A percentile compares a stretch with the other conserved stretches of the same genome.
Conservation (phyloP, 2,329 filamentous ascomycete genomes). For the Chaetomium sp. region DNA sequence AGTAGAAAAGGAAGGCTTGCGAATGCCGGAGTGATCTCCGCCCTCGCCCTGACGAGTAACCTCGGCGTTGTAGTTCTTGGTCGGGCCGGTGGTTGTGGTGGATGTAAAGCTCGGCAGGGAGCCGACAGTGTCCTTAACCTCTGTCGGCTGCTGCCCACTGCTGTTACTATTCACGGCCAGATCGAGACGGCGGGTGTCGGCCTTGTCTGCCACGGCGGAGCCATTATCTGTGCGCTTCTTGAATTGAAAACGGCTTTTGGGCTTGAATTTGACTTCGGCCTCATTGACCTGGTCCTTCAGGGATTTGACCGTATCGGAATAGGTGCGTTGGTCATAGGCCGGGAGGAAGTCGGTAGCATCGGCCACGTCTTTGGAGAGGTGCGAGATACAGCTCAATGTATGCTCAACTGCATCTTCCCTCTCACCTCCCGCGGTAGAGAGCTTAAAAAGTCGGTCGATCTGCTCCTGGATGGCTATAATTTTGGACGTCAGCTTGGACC, state of each 20-base stretch:
- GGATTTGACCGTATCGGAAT: constrained; percentile 72
- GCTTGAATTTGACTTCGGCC: constrained; percentile 59
- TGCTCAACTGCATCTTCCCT: constrained; percentile 75
- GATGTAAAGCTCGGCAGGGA: constrained; percentile 30
- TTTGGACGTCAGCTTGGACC: constrained; percentile 1
- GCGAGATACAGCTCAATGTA: constrained; percentile 71
- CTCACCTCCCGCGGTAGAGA: constrained; percentile 61
- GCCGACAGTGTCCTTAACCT: constrained; percentile 32
- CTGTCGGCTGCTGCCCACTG: not conserved
- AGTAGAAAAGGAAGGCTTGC: constrained; percentile 58
- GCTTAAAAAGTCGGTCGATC: constrained; percentile 60
- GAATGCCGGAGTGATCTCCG: constrained; percentile 33
- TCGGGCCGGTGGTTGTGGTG: not conserved
- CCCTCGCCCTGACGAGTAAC: constrained; percentile 34
- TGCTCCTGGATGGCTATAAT: constrained; percentile 64
- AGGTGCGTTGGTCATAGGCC: constrained; percentile 82
- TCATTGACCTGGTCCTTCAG: constrained; percentile 72
- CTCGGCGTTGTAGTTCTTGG: constrained; percentile 53
- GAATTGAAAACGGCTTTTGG: constrained; percentile 79
- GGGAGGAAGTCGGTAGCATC: constrained; percentile 78
- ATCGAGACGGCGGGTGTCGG: constrained; percentile 37
- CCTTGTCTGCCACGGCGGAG: constrained; percentile 30
- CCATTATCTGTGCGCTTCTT: constrained; percentile 35
- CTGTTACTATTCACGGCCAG: not conserved
- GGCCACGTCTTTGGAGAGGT: constrained; percentile 75